Conservation (phyloP, 2,329 filamentous ascomycete genomes). For the Dactylonectria macrodidyma region DNA sequence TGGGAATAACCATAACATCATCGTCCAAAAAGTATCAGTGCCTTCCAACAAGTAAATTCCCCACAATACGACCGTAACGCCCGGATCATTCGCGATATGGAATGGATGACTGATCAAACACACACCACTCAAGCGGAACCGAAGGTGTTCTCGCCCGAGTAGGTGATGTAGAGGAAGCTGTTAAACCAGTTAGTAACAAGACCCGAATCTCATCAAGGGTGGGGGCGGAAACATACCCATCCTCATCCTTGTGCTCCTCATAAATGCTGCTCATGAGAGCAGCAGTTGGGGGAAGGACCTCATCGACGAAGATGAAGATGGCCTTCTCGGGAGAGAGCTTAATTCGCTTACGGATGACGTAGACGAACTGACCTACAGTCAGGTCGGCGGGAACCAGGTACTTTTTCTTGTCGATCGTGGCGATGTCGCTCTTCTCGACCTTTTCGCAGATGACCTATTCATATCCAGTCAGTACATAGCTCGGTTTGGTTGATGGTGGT, state of each 20-base stretch:
- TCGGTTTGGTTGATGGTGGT: not conserved
- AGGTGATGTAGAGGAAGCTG: slow-evolving; percentile 98
- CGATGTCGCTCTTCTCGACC: slow-evolving; percentile 99
- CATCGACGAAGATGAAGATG: slow-evolving; percentile 99
- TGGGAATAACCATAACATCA: slow-evolving; percentile 43
- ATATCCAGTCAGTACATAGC: slow-evolving; percentile 16
- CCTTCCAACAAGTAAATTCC: slow-evolving; percentile 46
- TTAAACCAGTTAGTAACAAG: slow-evolving; percentile 35
- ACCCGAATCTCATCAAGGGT: not conserved
- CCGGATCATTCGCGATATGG: slow-evolving; percentile 50
- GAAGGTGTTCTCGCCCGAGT: slow-evolving; percentile 99
- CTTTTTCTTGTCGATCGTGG: slow-evolving; percentile 99
- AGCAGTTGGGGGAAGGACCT: slow-evolving; percentile 95
- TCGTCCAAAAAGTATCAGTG: slow-evolving; percentile 43
- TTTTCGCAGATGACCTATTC: slow-evolving; percentile 97
- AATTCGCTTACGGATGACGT: slow-evolving; percentile 99
- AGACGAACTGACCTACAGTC: slow-evolving; percentile 99
- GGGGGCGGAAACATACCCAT: slow-evolving; percentile 66
- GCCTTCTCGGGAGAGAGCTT: slow-evolving; percentile 99
- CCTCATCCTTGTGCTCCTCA: slow-evolving; percentile 95
- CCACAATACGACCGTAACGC: slow-evolving; percentile 54
- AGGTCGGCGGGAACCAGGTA: slow-evolving; percentile 98
- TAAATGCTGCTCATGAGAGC: slow-evolving; percentile 99
- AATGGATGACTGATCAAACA: slow-evolving; percentile 39
- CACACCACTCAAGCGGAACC: slow-evolving; percentile 62